Conservation (phyloP, 257 asterid genomes). For the Lithospermum erythrorhizon region DNA sequence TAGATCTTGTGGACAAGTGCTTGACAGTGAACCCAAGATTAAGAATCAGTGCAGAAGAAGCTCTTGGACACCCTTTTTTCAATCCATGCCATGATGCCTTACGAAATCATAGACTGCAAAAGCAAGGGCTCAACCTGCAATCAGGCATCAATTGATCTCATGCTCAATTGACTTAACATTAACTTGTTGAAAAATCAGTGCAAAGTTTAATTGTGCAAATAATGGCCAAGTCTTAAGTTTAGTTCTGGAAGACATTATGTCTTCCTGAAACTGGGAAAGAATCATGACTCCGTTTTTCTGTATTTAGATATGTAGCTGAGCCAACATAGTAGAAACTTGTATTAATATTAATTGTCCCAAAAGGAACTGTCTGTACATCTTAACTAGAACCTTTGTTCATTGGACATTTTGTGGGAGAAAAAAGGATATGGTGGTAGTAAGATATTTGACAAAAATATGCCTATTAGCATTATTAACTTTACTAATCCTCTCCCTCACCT, state of each 20-base stretch:
- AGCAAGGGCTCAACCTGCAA: slow-evolving; percentile 27
- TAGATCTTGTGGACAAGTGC: slow-evolving; percentile 77
- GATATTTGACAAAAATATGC: too few relatives aligned
- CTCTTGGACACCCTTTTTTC: slow-evolving; percentile 65
- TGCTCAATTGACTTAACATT: background rate
- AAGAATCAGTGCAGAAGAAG: slow-evolving; percentile 87
- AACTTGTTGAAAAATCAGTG: background rate
- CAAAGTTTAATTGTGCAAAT: background rate
- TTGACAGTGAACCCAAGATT: slow-evolving; percentile 64
- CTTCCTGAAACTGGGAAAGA: too few relatives aligned
- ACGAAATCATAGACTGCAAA: slow-evolving; percentile 37
- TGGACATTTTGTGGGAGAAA: too few relatives aligned
- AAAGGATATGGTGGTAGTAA: too few relatives aligned
- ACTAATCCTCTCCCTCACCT: too few relatives aligned
- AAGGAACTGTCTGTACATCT: too few relatives aligned
- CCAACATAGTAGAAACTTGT: background rate
- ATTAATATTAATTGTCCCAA: background rate
- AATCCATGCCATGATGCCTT: slow-evolving; percentile 39
- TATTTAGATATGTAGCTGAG: background rate
- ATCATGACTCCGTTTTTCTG: background rate
- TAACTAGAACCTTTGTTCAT: too few relatives aligned
- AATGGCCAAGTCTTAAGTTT: background rate
- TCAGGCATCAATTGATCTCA: slow-evolving; percentile 5
- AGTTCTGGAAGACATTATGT: background rate
- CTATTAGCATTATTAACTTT: too few relatives aligned